These are phyloP conservation scores for Cladophialophora yegresii DNA, from an alignment of 2,329 filamentous ascomycete species.

Conservation along the genomic window DNA sequence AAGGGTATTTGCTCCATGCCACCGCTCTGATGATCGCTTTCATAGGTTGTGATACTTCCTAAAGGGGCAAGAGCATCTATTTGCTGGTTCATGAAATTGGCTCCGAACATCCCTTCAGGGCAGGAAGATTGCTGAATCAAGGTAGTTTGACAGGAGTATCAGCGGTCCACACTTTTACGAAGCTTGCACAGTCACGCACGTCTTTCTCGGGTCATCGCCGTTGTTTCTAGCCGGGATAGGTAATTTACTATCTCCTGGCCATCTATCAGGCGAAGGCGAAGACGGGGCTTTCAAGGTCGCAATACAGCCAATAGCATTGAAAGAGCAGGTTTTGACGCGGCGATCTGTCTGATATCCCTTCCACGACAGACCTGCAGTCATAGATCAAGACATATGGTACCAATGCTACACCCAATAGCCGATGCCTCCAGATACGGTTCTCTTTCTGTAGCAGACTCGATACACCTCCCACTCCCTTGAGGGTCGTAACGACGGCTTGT, in stretches of 20 bases:
- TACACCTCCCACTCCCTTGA: not conserved
- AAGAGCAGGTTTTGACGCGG: not conserved
- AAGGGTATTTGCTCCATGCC: not conserved
- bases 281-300: not conserved
- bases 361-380: not conserved
- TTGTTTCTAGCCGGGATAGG: not conserved
- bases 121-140: conserved; percentile 17
- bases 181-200: not conserved
- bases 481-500: not conserved
- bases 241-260: not conserved
- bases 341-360: not conserved
- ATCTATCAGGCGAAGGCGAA: not conserved
- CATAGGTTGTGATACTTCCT: conserved; percentile 23
- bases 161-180: not conserved
- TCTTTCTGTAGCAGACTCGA: not conserved
- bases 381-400: not conserved
- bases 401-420: not conserved
- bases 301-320: not conserved
- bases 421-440: not conserved
- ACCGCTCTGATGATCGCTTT: not conserved
- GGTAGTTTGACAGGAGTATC: conserved; percentile 7
- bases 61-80: conserved; percentile 26
- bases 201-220: not conserved
- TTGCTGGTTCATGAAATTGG: conserved; percentile 23
- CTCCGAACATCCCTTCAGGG: conserved; percentile 8